Evolutionary conservation across 495 filamentous ascomycete genomes (phyloP), one percentile per base, ranked within the genome.

Genomic region (Diplogelasinospora grovesii): DNA sequence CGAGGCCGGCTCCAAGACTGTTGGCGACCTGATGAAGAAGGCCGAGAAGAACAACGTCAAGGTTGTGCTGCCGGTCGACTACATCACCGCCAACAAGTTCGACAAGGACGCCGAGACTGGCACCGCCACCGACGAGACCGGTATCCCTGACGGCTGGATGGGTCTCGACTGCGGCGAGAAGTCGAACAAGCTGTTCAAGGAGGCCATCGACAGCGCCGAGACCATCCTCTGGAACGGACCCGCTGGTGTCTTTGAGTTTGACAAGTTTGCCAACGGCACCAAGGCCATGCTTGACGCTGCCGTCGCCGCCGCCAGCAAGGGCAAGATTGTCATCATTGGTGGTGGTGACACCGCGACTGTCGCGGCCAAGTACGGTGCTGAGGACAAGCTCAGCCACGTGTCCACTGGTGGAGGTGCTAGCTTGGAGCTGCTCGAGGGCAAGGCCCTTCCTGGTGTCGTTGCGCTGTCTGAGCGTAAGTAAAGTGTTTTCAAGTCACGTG

Each of bases 181-280:
- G 79, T 85, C 78, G 53, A 70, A 93, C 49, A 74, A 89, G 70
- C 69, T 86, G 28, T 96, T 81, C 78, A 75, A 89, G 73, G 65
- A 83, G 54, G 79, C 88, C 38, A 97, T 99, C 55, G 74, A 69
- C 41, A 74, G 85, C 52, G 78, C 93, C 32, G 83, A 96, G 78
- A 99, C 92, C 34, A 97, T 97, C 70, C 85, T 99, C 34, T 99
- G 92, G 92, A 99, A 99, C 74, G 92, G 86, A 27, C 92, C 92
- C 32, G 79, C 89, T 10, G 92, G 92, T 58, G 92, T 99, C 43
- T 99, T 97, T 58, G 92, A 99, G 76, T 77, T 99, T 49, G 86
- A 97, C 57, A 78, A 82, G 49, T 99, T 99, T 64, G 86, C 88
- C 50, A 80, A 74, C 18, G 92, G 85, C 46, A 97, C 92, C 48